A percentile compares a stretch with the other conserved stretches of the same genome.
Evolutionary conservation across 192 early-diverging fungal species (phyloP).

Genomic region (Rhizoclosmatium sp.): DNA sequence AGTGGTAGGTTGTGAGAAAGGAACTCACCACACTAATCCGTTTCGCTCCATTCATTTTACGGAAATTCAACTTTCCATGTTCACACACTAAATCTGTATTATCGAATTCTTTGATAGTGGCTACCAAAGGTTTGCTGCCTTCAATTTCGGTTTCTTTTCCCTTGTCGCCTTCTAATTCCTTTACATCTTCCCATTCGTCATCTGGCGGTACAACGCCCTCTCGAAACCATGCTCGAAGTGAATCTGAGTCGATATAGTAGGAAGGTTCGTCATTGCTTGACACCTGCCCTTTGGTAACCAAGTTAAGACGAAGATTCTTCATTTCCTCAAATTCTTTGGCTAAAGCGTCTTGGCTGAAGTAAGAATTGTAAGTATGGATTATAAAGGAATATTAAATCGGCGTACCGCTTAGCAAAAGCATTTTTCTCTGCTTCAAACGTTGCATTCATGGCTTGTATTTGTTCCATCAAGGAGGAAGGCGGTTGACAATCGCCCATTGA

Average conservation of each 20-base stretch:
- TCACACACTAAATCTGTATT: conserved; percentile 15
- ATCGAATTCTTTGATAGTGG: not conserved
- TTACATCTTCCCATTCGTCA: not conserved
- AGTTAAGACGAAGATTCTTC: not conserved
- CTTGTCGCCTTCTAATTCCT: not conserved
- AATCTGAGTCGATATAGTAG: conserved; percentile 13
- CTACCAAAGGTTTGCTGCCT: not conserved
- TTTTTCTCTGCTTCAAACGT: not conserved
- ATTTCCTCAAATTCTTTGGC: not conserved
- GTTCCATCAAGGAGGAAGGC: not conserved
- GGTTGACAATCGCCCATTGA: not conserved
- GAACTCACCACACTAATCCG: conserved; percentile 13
- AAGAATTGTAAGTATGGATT: not conserved
- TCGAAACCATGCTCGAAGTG: conserved; percentile 2
- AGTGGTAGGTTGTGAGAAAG: not conserved
- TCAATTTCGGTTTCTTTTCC: not conserved
- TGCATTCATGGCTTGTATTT: conserved; percentile 12
- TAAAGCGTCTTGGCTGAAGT: conserved; percentile 7
- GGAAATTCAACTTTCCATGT: conserved; percentile 9
- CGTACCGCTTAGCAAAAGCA: not conserved
- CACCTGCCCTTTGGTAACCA: not conserved
- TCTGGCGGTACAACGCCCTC: conserved; percentile 16
- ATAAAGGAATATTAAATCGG: not conserved
- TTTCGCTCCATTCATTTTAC: not conserved
- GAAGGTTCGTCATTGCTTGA: conserved; percentile 7